phyloP scores from a whole-genome alignment of 2,329 filamentous ascomycete genomes.

The Phaeoacremonium minimum region DNA sequence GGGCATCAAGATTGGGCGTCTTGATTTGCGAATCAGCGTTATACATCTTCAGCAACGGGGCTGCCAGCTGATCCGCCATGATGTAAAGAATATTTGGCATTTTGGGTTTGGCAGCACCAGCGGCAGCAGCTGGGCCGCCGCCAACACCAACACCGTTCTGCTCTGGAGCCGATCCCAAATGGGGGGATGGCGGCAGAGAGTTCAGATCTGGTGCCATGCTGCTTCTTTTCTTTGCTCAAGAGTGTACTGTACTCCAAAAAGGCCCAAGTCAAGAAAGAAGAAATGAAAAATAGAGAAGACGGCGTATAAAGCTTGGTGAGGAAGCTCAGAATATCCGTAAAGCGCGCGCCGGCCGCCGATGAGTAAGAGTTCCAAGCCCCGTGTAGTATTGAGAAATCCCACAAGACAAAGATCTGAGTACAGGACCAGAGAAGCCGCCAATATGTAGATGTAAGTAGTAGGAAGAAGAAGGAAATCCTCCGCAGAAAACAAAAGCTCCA shows the following conservation, averaged over 20 bases:
- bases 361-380: too few species aligned
- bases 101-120: slow-evolving; percentile 20
- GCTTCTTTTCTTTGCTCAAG: slow-evolving; percentile 5
- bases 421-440: too few species aligned
- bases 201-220: slow-evolving; percentile 72
- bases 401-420: too few species aligned
- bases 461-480: too few species aligned
- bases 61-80: slow-evolving; percentile 94
- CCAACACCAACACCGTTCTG: slow-evolving; percentile 1
- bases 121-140: slow-evolving; percentile 1
- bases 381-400: too few species aligned
- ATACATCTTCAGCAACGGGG: slow-evolving; percentile 87
- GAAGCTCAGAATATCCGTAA: too few species aligned
- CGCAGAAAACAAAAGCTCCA: too few species aligned
- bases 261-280: slow-evolving; percentile 4
- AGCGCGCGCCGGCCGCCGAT: too few species aligned
- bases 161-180: slow-evolving; percentile 13
- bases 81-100: slow-evolving; percentile 84
- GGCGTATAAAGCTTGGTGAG: too few species aligned
- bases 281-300: slow-evolving; percentile 5
- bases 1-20: slow-evolving; percentile 81
- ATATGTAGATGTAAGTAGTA: too few species aligned
- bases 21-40: slow-evolving; percentile 85
- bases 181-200: slow-evolving; percentile 56
- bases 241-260: slow-evolving; percentile 5